These are phyloP conservation scores for Monilinia aucupariae DNA, from an alignment of 2,329 filamentous ascomycete genomes.

Conservation along the genomic window DNA sequence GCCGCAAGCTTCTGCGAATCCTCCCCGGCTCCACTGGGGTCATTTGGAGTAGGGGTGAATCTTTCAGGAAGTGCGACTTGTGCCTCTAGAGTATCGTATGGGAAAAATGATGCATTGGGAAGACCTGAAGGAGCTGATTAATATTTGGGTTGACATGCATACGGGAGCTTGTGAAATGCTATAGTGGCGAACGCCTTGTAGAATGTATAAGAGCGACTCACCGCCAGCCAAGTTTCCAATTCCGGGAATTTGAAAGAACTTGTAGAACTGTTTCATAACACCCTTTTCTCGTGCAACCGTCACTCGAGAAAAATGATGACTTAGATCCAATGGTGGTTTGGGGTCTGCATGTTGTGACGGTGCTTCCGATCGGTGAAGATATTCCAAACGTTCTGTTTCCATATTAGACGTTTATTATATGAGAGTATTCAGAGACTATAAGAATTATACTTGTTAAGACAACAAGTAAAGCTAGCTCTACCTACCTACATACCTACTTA, in stretches of 20 bases:
- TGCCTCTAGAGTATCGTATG: conserved; percentile 85
- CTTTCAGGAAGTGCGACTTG: conserved; percentile 68
- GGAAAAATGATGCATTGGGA: conserved; percentile 76
- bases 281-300: conserved; percentile 61
- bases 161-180: not conserved
- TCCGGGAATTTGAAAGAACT: conserved; percentile 67
- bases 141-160: conserved; percentile 7
- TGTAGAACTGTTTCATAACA: conserved; percentile 76
- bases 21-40: conserved; percentile 37
- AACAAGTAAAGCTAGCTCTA: not conserved
- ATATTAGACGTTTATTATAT: not conserved
- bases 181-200: not conserved
- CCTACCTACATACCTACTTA: not conserved
- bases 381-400: not conserved
- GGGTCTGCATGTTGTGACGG: conserved; percentile 16
- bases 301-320: conserved; percentile 69
- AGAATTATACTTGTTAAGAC: not conserved
- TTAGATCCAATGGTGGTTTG: conserved; percentile 61
- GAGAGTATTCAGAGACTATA: not conserved
- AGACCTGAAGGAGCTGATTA: conserved; percentile 47
- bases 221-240: conserved; percentile 58
- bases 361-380: conserved; percentile 12
- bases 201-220: conserved; percentile 35
- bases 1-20: conserved; percentile 38
- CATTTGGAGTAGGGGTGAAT: conserved; percentile 65